Percentiles rank a stretch among this genome's conserved stretches.
Conservation (phyloP, 768 basidiomycete genomes). For the Chalciporus pseudorubinellus region DNA sequence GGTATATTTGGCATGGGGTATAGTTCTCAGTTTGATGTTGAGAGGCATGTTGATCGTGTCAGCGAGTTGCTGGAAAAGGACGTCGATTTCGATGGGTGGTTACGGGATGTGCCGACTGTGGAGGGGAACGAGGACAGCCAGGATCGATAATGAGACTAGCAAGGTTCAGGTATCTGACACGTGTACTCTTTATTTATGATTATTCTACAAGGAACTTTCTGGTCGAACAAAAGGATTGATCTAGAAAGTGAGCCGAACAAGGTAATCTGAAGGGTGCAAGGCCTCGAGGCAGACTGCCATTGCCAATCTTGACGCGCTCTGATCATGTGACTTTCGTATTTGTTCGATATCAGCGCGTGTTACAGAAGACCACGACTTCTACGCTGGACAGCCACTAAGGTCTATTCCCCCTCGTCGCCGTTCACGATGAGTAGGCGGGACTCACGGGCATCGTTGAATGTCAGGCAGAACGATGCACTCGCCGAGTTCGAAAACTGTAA, state of each 20-base stretch:
- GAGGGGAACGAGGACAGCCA: conserved; percentile 21
- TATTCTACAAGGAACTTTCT: conserved; percentile 3
- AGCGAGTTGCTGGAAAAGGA: conserved; percentile 56
- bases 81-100: conserved; percentile 55
- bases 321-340: conserved; percentile 28
- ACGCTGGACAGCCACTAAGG: conserved; percentile 22
- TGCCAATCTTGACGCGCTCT: conserved; percentile 21
- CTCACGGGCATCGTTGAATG: conserved; percentile 48
- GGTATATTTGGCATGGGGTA: conserved; percentile 42
- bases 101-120: conserved; percentile 39
- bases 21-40: conserved; percentile 59
- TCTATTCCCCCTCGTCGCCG: conserved; percentile 11
- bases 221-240: conserved; percentile 10
- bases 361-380: conserved; percentile 10
- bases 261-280: conserved; percentile 26
- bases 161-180: conserved; percentile 10
- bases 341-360: conserved; percentile 38
- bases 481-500: conserved; percentile 83
- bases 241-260: conserved; percentile 10
- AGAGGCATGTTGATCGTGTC: conserved; percentile 51
- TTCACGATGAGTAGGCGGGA: conserved; percentile 35
- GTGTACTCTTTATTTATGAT: conserved; percentile 22
- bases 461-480: conserved; percentile 74
- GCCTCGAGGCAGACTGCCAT: conserved; percentile 29
- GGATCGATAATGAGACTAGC: conserved; percentile 12